Evolutionary conservation across 164 flowering plant genomes (phyloP), one percentile per base, ranked within the genome.

Genomic region (Dillenia suffruticosa): DNA sequence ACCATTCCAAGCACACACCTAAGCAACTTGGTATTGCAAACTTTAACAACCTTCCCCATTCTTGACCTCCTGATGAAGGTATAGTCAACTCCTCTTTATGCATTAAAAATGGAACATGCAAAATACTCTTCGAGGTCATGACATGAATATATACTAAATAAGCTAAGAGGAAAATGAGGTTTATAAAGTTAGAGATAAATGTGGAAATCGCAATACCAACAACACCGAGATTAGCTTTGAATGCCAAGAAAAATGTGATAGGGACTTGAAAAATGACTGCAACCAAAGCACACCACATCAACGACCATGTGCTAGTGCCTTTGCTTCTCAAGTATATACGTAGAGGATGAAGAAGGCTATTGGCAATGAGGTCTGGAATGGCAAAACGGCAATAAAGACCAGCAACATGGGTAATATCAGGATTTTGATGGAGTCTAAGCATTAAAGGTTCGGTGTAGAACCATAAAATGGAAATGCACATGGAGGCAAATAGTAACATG

Each of bases 1-100:
- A 93, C 98, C 98, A 93, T 57, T 93, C 98, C 12, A 90, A 62
- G 54, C 98, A 93, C 9, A 93, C 91, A 0, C 70, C 90, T n/a
- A 93, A 51, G 24, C 97, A 90, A 51, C 94, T 93, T 1, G 89
- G 89, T 43, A 85, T 54, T 0, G 95, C 77, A 1, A 88, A 75
- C 46, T 74, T 44, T 9, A 93, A 69, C 2, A 93, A 79, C 60
- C 56, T 55, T 19, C 75, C 61, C 98, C 96, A 93, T 46, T 83
- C 87, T 24, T 82, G 73, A 9, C 71, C 68, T 3, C 51, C 10
- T 12, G 72, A 64, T 45, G 56, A 17, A 2, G 59, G 12, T 3
- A 61, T 24, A 51, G 65, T 12, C 9, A 32, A 6, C 40, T 32
- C 40, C 40, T 32, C 40, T 32, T 32, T 32, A 32, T 32, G 7